These are phyloP conservation scores for Selenicereus undatus DNA, from an alignment of 148 eudicot genomes.

Conservation along the genomic window DNA sequence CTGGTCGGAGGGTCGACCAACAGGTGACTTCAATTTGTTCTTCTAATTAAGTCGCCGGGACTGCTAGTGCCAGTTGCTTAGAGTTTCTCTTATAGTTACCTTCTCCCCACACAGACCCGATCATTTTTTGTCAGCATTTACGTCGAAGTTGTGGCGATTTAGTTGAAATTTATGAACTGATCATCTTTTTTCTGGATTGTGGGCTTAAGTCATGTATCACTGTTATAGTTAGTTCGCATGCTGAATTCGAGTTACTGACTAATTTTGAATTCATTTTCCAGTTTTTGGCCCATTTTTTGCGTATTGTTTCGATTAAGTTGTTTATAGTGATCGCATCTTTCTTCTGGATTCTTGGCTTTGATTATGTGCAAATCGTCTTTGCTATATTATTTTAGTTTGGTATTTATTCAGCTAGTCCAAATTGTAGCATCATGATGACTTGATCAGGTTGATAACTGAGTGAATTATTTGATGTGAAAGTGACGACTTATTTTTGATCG, in stretches of 20 bases:
- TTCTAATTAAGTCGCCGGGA: no score
- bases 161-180: not conserved
- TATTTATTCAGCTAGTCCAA: not conserved
- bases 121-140: not conserved
- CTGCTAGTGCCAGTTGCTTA: no score
- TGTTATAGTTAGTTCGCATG: no score
- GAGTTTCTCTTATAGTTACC: no score
- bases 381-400: not conserved
- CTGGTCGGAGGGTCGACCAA: conserved; percentile 27
- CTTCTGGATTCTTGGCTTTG: no score
- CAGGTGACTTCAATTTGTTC: conserved; percentile 24
- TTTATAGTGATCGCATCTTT: no score
- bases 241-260: not conserved
- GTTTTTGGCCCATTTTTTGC: not conserved
- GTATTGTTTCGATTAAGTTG: not conserved
- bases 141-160: not conserved
- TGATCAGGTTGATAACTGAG: not conserved
- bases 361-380: no score
- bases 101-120: no score
- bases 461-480: not conserved
- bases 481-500: not conserved
- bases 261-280: not conserved
- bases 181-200: not conserved
- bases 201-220: no score
- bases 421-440: not conserved